These are phyloP conservation scores for Solanum virginianum DNA, from an alignment of 257 asterid genomes.

Conservation along the genomic window DNA sequence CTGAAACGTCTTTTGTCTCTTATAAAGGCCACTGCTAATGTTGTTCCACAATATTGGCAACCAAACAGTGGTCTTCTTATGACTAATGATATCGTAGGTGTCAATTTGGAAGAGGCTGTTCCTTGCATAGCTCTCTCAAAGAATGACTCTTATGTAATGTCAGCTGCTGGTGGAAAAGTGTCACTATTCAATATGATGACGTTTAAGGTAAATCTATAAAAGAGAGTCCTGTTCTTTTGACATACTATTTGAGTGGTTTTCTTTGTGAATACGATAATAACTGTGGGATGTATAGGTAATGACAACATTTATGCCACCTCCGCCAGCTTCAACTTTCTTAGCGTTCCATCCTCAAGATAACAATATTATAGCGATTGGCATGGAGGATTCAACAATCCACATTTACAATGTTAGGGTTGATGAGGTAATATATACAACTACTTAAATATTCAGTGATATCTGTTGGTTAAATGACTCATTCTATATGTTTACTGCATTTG, in stretches of 20 bases:
- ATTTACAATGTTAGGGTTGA: slow-evolving; percentile 87
- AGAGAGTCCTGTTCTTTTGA: neutral
- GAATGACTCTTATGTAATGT: slow-evolving; percentile 77
- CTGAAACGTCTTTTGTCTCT: slow-evolving; percentile 7
- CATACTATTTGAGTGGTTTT: neutral
- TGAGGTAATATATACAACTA: slow-evolving; percentile 41
- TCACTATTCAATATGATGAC: slow-evolving; percentile 81
- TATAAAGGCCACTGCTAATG: slow-evolving; percentile 63
- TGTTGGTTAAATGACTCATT: neutral
- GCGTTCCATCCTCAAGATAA: slow-evolving; percentile 97
- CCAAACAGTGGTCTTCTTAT: slow-evolving; percentile 71
- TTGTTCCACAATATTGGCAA: slow-evolving; percentile 62
- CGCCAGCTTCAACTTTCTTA: slow-evolving; percentile 85
- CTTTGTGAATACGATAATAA: neutral
- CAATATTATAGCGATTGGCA: slow-evolving; percentile 90
- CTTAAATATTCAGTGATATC: neutral
- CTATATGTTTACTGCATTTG: neutral
- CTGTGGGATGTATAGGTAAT: slow-evolving; percentile 40
- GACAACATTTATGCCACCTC: slow-evolving; percentile 98
- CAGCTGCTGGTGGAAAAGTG: slow-evolving; percentile 81
- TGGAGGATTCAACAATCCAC: slow-evolving; percentile 98
- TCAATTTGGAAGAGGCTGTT: slow-evolving; percentile 73
- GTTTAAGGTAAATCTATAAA: slow-evolving; percentile 37
- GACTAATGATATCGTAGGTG: slow-evolving; percentile 58
- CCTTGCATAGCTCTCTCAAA: slow-evolving; percentile 83